A percentile compares a stretch with the other conserved stretches of the same genome.
phyloP scores from a whole-genome alignment of 768 basidiomycete genomes.

The Porphyrellus cyaneotinctus region DNA sequence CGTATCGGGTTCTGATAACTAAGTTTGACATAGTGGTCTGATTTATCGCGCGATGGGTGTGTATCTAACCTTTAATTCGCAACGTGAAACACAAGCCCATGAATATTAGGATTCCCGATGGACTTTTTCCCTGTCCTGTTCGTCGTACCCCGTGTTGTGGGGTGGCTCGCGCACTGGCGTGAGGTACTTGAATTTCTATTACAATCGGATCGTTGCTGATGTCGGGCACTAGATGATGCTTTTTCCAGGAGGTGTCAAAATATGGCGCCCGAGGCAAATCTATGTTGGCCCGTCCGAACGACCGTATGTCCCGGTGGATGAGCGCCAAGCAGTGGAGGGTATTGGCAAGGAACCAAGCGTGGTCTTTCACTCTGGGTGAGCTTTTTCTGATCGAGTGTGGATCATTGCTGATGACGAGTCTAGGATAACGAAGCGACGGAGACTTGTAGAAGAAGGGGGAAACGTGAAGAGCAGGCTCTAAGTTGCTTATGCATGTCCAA shows the following conservation, averaged over 20 bases:
- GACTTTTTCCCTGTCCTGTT: constrained; percentile 95
- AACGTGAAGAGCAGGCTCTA: constrained; percentile 29
- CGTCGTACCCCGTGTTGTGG: constrained; percentile 87
- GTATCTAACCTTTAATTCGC: constrained; percentile 12
- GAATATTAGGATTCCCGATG: constrained; percentile 70
- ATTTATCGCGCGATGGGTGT: constrained; percentile 91
- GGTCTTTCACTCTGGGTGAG: constrained; percentile 75
- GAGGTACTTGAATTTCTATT: constrained; percentile 44
- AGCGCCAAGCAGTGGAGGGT: constrained; percentile 54
- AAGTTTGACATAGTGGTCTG: constrained; percentile 51
- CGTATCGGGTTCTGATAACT: not conserved
- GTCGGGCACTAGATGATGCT: constrained; percentile 77
- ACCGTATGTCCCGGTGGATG: constrained; percentile 64
- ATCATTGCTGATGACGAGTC: not conserved
- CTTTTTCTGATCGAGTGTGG: constrained; percentile 3
- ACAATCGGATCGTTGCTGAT: constrained; percentile 1
- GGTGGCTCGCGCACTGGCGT: constrained; percentile 92
- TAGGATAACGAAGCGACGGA: constrained; percentile 32
- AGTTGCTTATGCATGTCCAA: not conserved
- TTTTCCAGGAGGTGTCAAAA: constrained; percentile 84
- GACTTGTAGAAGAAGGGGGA: constrained; percentile 24
- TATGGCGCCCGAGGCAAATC: constrained; percentile 87
- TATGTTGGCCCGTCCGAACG: constrained; percentile 75
- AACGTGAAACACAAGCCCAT: not conserved
- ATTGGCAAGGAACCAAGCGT: constrained; percentile 55